Conservation (phyloP, 139 green algal genomes). For the Tetradesmus lagerheimii region DNA sequence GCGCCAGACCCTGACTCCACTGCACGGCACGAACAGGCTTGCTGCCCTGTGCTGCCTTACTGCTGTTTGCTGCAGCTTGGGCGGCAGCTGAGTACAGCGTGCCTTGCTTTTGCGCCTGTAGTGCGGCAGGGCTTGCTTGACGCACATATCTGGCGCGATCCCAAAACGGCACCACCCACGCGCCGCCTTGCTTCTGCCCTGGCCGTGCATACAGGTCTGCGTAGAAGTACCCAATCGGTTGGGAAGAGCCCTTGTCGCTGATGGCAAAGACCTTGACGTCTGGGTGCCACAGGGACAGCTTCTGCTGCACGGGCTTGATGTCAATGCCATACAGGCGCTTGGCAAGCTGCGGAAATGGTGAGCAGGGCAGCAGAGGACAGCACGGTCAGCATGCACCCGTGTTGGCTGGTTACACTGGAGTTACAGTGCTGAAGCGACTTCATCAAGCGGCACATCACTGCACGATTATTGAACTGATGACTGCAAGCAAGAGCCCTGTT, state of each 20-base stretch:
- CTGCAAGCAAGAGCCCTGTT: too few species aligned
- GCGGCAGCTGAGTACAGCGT: not conserved
- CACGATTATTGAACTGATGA: too few species aligned
- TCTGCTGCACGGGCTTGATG: slow-evolving; percentile 84
- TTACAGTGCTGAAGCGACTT: not conserved
- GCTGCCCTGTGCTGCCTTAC: not conserved
- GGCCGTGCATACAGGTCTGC: slow-evolving; percentile 92
- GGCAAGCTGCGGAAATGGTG: slow-evolving; percentile 69
- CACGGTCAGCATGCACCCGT: not conserved
- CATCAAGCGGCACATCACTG: too few species aligned
- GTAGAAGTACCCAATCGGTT: slow-evolving; percentile 90
- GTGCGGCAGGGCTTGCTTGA: slow-evolving; percentile 15
- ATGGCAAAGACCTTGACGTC: slow-evolving; percentile 94
- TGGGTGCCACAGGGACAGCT: slow-evolving; percentile 89
- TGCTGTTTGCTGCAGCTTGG: not conserved
- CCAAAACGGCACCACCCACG: slow-evolving; percentile 88
- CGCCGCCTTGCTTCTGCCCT: slow-evolving; percentile 94
- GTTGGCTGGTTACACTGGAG: not conserved
- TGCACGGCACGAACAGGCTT: not conserved
- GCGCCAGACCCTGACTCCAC: not conserved
- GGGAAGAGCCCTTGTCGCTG: not conserved
- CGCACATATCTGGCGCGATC: slow-evolving; percentile 48
- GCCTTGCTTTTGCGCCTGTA: not conserved
- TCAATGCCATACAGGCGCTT: slow-evolving; percentile 91
- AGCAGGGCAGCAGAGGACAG: not conserved